Base-by-base conservation (phyloP, 768 basidiomycete genomes). In the Holtermanniella nyarrowii region DNA sequence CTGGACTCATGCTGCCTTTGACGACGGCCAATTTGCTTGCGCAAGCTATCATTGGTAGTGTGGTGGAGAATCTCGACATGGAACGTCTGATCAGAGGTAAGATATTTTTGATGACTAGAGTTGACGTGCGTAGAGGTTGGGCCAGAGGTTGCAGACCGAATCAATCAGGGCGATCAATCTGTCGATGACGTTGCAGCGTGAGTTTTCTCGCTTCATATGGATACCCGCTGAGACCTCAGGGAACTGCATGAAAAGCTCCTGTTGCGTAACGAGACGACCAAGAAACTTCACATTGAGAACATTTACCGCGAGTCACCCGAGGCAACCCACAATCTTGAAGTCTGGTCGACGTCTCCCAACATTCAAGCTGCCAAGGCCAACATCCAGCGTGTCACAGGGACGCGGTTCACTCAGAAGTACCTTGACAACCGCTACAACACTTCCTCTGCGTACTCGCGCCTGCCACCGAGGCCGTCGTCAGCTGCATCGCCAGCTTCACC, bases 11-110 rank as follows among this genome's bases (percentile, higher is more conserved):
- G 88, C 79, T 97, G 5, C 93, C 93, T 2, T 77, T 97, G 45
- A 91, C 90, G 12, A 96, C 90, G 20, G 93, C 93, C 44, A 86
- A 90, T 71, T 79, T 95, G 31, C 81, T 97, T 44, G 82, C 91
- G 16, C 88, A 93, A 65, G 93, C 93, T 25, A 97, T 97, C 53
- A 89, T 69, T 50, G 93, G 90, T 26, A 88, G 87, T 69, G 91
- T 96, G 41, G 78, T 97, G 24, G 93, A 97, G 75, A 95, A 96
- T 64, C 81, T 96, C 54, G 93, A 97, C 71, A 93, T 97, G 93
- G 93, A 97, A 65, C 81, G 89, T 25, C 78, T 97, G 37, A 88
- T 97, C 51, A 82, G 82, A 31, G 62, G 68, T 67, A 37, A 16
- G n/a, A 25, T 24, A 1, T 18, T n/a, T 26, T n/a, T 26, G 14